Base-by-base conservation (phyloP, 2,329 filamentous ascomycete species). In the Xylariaceae sp. region DNA sequence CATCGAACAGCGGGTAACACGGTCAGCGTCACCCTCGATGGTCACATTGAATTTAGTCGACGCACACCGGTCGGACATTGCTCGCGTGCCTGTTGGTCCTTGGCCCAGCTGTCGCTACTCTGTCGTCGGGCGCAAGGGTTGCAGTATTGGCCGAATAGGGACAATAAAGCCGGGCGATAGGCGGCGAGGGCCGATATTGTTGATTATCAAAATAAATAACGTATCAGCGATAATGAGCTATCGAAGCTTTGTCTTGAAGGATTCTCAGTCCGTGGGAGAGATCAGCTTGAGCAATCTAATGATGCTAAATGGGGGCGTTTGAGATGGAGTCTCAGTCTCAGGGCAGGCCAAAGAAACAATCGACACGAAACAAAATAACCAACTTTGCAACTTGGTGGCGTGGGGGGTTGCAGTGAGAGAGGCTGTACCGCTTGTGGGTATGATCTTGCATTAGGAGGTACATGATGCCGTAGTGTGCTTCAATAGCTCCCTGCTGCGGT, bases 141-240 rank as follows among this genome's bases (percentile, higher is more conserved):
- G 23, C 34, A 41, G 19, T 50, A 54, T 58, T 54, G 37, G 28
- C 39, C 49, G 17, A 36, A 45, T 44, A 31, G 17, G 16, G 39
- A 29, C 34, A 31, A 19, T 46, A 26, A 9, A 39, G 23, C n/a
- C 19, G 17, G 26, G 29, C 34, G 26, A 26, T 33, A 40, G 24
- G 26, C 26, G 45, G 33, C n/a, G 26, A 19, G 4, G 16, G 2
- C 23, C 37, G 16, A 39, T 31, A 40, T 21, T 23, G 14, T 28
- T 16, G 19, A 55, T 55, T 55, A 58, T 50, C 28, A 40, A 43
- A 56, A 52, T 2, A 29, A 48, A 56, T 59, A 52, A 59, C 56
- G 55, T 53, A 48, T 57, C 49, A 57, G 43, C 26, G 39, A 29
- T 3, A 11, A 50, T 8, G 17, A 43, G 31, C 14, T 24, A 39